phyloP scores from a whole-genome alignment of 2,329 filamentous ascomycete genomes.

The Aureobasidium namibiae region DNA sequence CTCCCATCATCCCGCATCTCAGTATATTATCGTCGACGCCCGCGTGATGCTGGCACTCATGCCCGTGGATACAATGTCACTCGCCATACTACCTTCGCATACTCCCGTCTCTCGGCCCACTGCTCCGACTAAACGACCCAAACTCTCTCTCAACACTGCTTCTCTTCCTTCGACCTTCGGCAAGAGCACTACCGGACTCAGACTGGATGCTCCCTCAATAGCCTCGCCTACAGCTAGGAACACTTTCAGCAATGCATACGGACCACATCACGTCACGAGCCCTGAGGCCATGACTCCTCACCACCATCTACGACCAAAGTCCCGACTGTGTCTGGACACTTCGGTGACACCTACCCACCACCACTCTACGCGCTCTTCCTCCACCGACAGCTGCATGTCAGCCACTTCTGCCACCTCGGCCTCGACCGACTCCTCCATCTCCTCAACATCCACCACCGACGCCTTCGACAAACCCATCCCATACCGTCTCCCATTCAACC shows the following conservation, averaged over 20 bases:
- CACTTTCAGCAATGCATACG: constrained; percentile 53
- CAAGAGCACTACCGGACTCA: constrained; percentile 46
- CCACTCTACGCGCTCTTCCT: constrained; percentile 3
- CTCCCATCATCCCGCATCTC: neutral
- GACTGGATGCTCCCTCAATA: constrained; percentile 45
- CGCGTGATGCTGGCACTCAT: constrained; percentile 26
- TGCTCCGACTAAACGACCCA: constrained; percentile 40
- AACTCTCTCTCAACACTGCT: constrained; percentile 52
- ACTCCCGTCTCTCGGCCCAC: constrained; percentile 10
- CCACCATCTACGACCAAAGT: neutral
- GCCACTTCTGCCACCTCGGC: constrained; percentile 23
- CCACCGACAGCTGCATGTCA: constrained; percentile 8
- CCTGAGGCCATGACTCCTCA: constrained; percentile 9
- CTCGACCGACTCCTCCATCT: constrained; percentile 31
- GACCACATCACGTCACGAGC: constrained; percentile 9
- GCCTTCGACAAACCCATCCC: constrained; percentile 31
- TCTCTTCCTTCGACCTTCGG: constrained; percentile 42
- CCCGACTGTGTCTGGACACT: constrained; percentile 6
- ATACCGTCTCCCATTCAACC: constrained; percentile 39
- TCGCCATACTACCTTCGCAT: constrained; percentile 30
- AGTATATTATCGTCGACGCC: constrained; percentile 3
- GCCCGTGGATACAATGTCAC: constrained; percentile 29
- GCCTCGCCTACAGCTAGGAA: constrained; percentile 54
- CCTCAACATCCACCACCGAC: constrained; percentile 25
- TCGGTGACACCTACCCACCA: constrained; percentile 1